Conservation (phyloP, 2,329 filamentous ascomycete species). For the Bipolaris sorokiniana region DNA sequence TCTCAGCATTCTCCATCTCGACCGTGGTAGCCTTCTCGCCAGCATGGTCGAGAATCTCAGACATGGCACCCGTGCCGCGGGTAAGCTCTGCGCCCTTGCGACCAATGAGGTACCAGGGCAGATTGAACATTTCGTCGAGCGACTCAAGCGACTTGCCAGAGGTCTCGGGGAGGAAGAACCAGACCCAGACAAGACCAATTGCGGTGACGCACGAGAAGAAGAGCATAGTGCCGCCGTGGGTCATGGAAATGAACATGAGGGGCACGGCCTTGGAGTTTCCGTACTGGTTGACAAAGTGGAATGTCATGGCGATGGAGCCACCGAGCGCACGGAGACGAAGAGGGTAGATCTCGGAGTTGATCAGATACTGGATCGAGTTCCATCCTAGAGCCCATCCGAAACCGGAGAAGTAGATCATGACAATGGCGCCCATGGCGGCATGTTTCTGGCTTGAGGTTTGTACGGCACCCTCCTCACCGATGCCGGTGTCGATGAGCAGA, state of each 20-base stretch:
- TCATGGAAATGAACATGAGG: slow-evolving; percentile 70
- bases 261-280: slow-evolving; percentile 76
- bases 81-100: slow-evolving; percentile 47
- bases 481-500: slow-evolving; percentile 64
- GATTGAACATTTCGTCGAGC: slow-evolving; percentile 73
- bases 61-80: slow-evolving; percentile 38
- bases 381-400: slow-evolving; percentile 57
- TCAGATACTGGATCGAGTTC: slow-evolving; percentile 79
- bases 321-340: slow-evolving; percentile 74
- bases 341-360: slow-evolving; percentile 79
- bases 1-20: slow-evolving; percentile 36
- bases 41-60: slow-evolving; percentile 40
- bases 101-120: slow-evolving; percentile 79
- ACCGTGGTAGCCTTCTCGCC: slow-evolving; percentile 42
- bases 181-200: slow-evolving; percentile 72
- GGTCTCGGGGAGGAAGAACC: slow-evolving; percentile 75
- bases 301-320: slow-evolving; percentile 75
- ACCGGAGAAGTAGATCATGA: slow-evolving; percentile 66
- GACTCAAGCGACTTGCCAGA: slow-evolving; percentile 67
- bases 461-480: slow-evolving; percentile 56
- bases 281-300: slow-evolving; percentile 81
- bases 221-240: slow-evolving; percentile 73
- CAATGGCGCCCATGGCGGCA: slow-evolving; percentile 68
- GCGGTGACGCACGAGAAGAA: slow-evolving; percentile 74
- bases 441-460: slow-evolving; percentile 58